phyloP scores from a whole-genome alignment of 305 asterid genomes.

The Rubia peregrina region DNA sequence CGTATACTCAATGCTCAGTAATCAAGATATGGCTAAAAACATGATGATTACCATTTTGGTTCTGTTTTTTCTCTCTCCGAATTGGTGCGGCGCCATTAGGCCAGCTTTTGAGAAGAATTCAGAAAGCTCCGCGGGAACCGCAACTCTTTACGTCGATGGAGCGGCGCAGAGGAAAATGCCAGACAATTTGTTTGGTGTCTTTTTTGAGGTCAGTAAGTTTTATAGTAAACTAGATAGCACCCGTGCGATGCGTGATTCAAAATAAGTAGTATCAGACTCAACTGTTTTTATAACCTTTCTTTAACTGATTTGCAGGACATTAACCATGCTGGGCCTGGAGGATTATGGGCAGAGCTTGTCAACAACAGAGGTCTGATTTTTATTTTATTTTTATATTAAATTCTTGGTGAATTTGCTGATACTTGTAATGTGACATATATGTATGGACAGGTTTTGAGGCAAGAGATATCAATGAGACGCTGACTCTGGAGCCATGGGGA shows the following conservation, averaged over 20 bases:
- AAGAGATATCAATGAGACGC: slow-evolving; percentile 61
- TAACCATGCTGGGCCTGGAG: slow-evolving; percentile 95
- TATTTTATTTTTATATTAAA: background rate
- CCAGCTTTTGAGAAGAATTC: slow-evolving; percentile 8
- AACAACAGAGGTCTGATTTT: slow-evolving; percentile 57
- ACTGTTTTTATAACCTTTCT: too few species aligned
- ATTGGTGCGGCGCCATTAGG: slow-evolving; percentile 8
- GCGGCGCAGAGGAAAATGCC: slow-evolving; percentile 48
- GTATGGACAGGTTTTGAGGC: slow-evolving; percentile 72
- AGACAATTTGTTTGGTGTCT: slow-evolving; percentile 61
- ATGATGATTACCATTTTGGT: background rate
- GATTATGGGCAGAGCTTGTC: slow-evolving; percentile 89
- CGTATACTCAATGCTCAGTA: background rate
- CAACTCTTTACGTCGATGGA: slow-evolving; percentile 45
- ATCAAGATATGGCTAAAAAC: slow-evolving; percentile 29
- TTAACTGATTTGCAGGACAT: slow-evolving; percentile 44
- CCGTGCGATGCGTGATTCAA: background rate
- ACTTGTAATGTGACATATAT: background rate
- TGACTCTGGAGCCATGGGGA: slow-evolving; percentile 85
- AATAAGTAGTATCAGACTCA: too few species aligned
- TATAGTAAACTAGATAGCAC: too few species aligned
- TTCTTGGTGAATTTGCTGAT: background rate
- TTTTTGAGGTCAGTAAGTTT: slow-evolving; percentile 49
- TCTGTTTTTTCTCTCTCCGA: slow-evolving; percentile 20
- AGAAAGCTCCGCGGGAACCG: slow-evolving; percentile 32